Evolutionary conservation across 257 asterid genomes (phyloP).

Genomic region (Solanum virginianum): DNA sequence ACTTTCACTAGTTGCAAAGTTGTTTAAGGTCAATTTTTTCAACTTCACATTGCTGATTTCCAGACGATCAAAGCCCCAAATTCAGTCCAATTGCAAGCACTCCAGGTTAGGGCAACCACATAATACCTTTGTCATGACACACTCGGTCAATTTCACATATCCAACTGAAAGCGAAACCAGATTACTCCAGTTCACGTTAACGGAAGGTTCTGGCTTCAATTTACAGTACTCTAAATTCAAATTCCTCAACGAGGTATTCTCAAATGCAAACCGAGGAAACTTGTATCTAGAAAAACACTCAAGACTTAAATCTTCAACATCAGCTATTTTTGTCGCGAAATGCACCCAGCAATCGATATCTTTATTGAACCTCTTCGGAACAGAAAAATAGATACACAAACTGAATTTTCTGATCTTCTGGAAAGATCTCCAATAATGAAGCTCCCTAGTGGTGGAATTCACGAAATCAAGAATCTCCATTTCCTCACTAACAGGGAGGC

Average conservation of each 20-base stretch:
- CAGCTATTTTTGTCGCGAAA: background rate
- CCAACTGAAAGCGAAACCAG: background rate
- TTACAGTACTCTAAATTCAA: background rate
- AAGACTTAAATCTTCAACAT: background rate
- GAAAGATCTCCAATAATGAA: background rate
- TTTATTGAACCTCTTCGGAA: background rate
- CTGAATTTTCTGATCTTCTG: background rate
- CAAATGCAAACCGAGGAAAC: background rate
- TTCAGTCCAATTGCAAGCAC: background rate
- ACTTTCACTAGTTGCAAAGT: background rate
- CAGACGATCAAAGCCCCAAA: background rate
- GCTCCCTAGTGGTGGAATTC: background rate
- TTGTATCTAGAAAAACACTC: background rate
- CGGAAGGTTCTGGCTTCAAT: background rate
- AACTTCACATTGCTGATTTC: background rate
- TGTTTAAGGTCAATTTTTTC: background rate
- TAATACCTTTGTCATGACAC: background rate
- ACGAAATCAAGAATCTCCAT: background rate
- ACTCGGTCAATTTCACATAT: background rate
- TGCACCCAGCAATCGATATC: background rate
- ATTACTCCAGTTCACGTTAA: background rate
- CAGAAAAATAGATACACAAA: background rate
- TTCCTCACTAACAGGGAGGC: background rate
- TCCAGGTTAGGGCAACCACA: background rate
- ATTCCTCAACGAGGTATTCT: background rate